Base-by-base conservation (phyloP, 495 filamentous ascomycete genomes). In the Penicillium odoratum region DNA sequence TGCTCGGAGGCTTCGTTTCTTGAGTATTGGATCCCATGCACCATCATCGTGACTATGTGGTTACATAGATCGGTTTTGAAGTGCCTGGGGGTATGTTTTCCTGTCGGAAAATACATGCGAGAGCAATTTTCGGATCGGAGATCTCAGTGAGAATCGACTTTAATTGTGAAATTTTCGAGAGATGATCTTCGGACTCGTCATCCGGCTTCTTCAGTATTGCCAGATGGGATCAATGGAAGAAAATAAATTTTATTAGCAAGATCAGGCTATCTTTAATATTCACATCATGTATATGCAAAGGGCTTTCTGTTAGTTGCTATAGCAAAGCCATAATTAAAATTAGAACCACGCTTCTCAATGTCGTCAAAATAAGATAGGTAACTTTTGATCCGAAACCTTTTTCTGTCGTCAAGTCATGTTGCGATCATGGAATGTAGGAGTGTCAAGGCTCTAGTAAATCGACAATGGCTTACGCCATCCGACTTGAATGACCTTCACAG, bases 401-500 rank as follows among this genome's bases (percentile, higher is more conserved):
- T 3, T 34, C 55, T 29, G 38, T 61, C 62, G 56, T 62, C 34
- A 62, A 46, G 49, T 59, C 59, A 42, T 63, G 51, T 46, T 50
- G 42, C 44, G 11, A 42, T 53, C 25, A 44, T 48, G 10, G 31
- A 25, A 11, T 10, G 33, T 3, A 13, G 33, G 33, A 13, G 11
- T 9, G 10, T 47, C 33, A 33, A n/a, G 40, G 29, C 11, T 53
- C 34, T 67, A 78, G 53, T 74, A 79, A 29, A 79, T 60, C 29
- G 67, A 71, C 60, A 68, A 69, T 4, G 74, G 74, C 42, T 64
- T 69, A 60, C 79, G 78, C 86, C 87, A 91, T 36, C 89, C 89
- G 34, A 89, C 87, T 54, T 83, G 82, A 47, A 85, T 63, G 6
- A 88, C 79, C 57, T 90, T 83, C 1, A 83, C 86, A 2, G 76